Evolutionary conservation across 345 rosid genomes (phyloP).

Genomic region (Moricandia moricandioides): DNA sequence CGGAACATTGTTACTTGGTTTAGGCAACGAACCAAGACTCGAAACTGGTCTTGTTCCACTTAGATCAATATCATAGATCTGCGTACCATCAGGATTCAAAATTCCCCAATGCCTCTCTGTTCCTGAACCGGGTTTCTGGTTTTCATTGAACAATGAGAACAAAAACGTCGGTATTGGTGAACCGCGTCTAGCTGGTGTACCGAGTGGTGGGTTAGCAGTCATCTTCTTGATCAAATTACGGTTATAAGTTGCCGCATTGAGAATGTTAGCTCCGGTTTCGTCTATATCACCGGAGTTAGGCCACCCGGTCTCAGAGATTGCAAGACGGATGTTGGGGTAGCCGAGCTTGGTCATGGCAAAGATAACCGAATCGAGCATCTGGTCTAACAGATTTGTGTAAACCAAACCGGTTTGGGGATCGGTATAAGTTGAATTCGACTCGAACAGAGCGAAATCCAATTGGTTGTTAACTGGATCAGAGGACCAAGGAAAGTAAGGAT

Average conservation of each 20-base stretch:
- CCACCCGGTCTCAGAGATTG: background rate
- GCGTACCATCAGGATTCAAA: constrained; percentile 44
- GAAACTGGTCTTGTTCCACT: constrained; percentile 40
- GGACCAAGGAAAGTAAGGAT: constrained; percentile 80
- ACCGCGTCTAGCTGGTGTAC: constrained; percentile 78
- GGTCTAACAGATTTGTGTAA: background rate
- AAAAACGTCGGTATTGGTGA: constrained; percentile 52
- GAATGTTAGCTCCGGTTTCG: constrained; percentile 48
- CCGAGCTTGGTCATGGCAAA: background rate
- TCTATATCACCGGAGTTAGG: background rate
- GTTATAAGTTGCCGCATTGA: constrained; percentile 75
- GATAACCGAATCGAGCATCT: background rate
- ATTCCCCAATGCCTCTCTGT: constrained; percentile 83
- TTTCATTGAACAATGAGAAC: constrained; percentile 64
- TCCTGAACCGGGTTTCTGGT: constrained; percentile 61
- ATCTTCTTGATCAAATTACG: constrained; percentile 55
- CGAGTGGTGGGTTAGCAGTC: constrained; percentile 45
- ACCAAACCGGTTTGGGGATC: constrained; percentile 39
- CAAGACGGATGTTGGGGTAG: background rate
- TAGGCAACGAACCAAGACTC: constrained; percentile 43
- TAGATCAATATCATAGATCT: constrained; percentile 49
- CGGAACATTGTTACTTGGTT: constrained; percentile 45
- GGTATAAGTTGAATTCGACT: constrained; percentile 43
- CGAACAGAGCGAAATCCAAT: constrained; percentile 56
- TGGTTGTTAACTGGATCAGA: constrained; percentile 36